Conservation (phyloP, 1,139 yeast genomes). For the Candida sp. region DNA sequence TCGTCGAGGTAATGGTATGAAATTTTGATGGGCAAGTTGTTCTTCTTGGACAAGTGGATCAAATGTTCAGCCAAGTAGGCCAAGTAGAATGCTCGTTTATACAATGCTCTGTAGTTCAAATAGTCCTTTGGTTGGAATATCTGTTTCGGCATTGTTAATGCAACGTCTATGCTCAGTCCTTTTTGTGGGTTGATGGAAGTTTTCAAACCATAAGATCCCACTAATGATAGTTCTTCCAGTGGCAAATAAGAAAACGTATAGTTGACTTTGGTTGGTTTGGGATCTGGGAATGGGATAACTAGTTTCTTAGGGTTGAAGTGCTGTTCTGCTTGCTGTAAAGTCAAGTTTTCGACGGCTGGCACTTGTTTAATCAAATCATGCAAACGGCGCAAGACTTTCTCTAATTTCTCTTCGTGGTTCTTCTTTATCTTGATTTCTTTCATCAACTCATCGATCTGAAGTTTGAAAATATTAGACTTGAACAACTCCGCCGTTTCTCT, state of each 20-base stretch:
- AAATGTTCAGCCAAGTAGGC: slow-evolving; percentile 76
- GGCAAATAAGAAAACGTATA: slow-evolving; percentile 70
- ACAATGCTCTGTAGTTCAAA: slow-evolving; percentile 85
- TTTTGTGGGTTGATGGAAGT: slow-evolving; percentile 59
- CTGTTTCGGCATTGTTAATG: slow-evolving; percentile 78
- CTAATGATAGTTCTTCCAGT: slow-evolving; percentile 81
- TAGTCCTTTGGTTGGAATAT: slow-evolving; percentile 88
- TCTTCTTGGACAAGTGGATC: slow-evolving; percentile 55
- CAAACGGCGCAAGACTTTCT: slow-evolving; percentile 76
- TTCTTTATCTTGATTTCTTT: slow-evolving; percentile 81
- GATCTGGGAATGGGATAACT: slow-evolving; percentile 87
- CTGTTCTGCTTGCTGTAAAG: slow-evolving; percentile 56
- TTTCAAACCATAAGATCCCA: slow-evolving; percentile 90
- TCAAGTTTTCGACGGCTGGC: slow-evolving; percentile 55
- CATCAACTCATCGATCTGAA: slow-evolving; percentile 90
- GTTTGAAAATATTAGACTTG: slow-evolving; percentile 92
- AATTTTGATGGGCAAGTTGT: slow-evolving; percentile 58
- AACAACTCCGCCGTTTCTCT: slow-evolving; percentile 93
- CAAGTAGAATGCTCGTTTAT: slow-evolving; percentile 87
- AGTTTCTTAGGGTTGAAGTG: slow-evolving; percentile 53
- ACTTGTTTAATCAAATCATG: slow-evolving; percentile 71
- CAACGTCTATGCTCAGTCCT: slow-evolving; percentile 74
- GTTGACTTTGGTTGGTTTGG: slow-evolving; percentile 73
- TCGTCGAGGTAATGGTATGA: slow-evolving; percentile 65
- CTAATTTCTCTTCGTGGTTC: slow-evolving; percentile 65